A percentile compares a stretch with the other conserved stretches of the same genome.
Evolutionary conservation across 2,329 filamentous ascomycete genomes (phyloP).

Genomic region (Pseudogymnoascus sp.): DNA sequence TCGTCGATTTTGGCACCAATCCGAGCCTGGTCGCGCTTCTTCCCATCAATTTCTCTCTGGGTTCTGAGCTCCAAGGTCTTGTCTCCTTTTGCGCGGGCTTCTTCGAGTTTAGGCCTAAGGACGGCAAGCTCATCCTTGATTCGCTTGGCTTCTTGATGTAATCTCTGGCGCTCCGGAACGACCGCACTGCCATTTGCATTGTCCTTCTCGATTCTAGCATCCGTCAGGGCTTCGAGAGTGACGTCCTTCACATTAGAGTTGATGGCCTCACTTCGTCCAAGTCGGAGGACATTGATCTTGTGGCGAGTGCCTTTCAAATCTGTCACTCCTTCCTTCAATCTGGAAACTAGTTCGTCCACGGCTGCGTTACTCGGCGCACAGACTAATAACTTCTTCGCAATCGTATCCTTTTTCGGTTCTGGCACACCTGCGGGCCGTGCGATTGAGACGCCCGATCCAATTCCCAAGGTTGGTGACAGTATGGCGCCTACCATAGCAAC

Average conservation of each 20-base stretch:
- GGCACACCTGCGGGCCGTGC: constrained; percentile 30
- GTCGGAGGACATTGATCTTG: constrained; percentile 78
- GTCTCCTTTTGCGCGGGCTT: constrained; percentile 51
- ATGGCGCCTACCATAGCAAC: constrained; percentile 90
- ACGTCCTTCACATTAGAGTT: constrained; percentile 85
- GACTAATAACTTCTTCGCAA: constrained; percentile 78
- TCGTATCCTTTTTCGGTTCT: constrained; percentile 31
- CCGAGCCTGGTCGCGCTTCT: constrained; percentile 68
- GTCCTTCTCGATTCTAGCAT: constrained; percentile 58
- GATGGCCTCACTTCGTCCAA: constrained; percentile 87
- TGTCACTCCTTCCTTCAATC: constrained; percentile 80
- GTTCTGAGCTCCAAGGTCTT: constrained; percentile 46
- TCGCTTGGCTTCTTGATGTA: constrained; percentile 57
- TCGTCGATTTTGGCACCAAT: constrained; percentile 81
- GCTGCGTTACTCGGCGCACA: constrained; percentile 98
- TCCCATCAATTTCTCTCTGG: constrained; percentile 67
- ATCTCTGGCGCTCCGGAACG: constrained; percentile 46
- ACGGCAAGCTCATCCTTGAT: constrained; percentile 70
- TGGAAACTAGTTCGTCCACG: constrained; percentile 89
- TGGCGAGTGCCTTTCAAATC: constrained; percentile 64
- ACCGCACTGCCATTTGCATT: constrained; percentile 50
- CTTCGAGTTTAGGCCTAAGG: constrained; percentile 64
- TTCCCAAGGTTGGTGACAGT: constrained; percentile 51
- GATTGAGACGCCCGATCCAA: constrained; percentile 37
- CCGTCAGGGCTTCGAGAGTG: constrained; percentile 86